These are phyloP conservation scores for Irpex lacteus DNA, from an alignment of 1,284 basidiomycete species.

Conservation along the genomic window DNA sequence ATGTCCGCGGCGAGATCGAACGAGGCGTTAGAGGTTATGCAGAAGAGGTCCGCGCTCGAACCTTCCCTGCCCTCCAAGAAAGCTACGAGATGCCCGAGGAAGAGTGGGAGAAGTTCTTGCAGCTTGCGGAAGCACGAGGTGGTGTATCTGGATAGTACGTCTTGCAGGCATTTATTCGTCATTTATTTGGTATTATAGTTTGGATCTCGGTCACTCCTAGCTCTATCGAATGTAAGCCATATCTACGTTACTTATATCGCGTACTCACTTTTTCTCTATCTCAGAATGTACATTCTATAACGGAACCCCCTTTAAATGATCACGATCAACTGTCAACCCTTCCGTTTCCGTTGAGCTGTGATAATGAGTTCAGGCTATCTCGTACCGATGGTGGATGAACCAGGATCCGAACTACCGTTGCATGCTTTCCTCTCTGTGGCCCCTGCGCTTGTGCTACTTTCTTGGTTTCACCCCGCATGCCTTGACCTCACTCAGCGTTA, in stretches of 20 bases:
- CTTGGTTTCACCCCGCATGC: too few species aligned
- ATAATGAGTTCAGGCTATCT: too few species aligned
- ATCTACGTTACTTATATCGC: not conserved
- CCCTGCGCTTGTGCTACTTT: too few species aligned
- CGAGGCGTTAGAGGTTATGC: conserved; percentile 71
- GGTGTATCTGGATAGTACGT: not conserved
- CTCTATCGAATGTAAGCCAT: not conserved
- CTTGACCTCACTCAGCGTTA: too few species aligned
- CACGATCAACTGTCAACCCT: too few species aligned
- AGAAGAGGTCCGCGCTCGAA: conserved; percentile 67
- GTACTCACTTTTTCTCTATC: not conserved
- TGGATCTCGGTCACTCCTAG: not conserved
- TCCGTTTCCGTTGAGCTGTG: too few species aligned
- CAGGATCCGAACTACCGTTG: too few species aligned
- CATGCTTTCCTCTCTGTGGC: too few species aligned
- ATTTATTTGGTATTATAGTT: conserved; percentile 5
- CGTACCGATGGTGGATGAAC: too few species aligned
- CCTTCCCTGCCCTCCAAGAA: conserved; percentile 76
- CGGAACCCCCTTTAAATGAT: too few species aligned
- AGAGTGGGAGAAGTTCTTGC: conserved; percentile 71
- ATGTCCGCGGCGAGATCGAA: conserved; percentile 61
- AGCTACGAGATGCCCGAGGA: conserved; percentile 79
- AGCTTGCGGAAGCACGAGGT: conserved; percentile 16
- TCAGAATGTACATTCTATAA: too few species aligned
- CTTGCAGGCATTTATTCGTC: not conserved